These are phyloP conservation scores for Pelagophyceae sp. DNA, from an alignment of 352 stramenopile genomes.

Conservation along the genomic window DNA sequence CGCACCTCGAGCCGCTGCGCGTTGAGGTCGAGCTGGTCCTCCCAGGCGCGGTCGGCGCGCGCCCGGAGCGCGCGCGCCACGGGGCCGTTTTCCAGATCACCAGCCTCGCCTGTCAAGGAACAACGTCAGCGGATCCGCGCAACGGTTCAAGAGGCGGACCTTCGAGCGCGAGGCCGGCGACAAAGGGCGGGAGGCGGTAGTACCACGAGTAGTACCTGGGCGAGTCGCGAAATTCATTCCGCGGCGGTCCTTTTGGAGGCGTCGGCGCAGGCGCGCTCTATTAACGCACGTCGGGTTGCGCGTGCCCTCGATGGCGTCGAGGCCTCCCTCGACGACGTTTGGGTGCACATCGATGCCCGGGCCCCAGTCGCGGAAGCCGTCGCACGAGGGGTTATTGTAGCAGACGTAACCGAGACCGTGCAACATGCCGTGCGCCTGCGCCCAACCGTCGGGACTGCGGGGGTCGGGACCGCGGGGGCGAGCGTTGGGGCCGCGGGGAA, in stretches of 20 bases:
- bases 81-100: neutral
- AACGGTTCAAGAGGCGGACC: neutral
- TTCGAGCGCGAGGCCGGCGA: neutral
- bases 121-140: neutral
- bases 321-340: neutral
- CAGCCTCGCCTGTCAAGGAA: neutral
- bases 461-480: too few species aligned
- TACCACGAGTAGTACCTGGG: slow-evolving; percentile 9
- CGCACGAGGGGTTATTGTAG: neutral
- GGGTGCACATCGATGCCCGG: neutral
- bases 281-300: neutral
- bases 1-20: neutral
- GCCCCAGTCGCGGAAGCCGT: slow-evolving; percentile 3
- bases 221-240: too few species aligned
- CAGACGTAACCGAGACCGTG: slow-evolving; percentile 8
- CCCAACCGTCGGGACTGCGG: too few species aligned
- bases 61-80: neutral
- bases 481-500: too few species aligned
- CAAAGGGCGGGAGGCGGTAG: slow-evolving; percentile 17
- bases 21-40: neutral
- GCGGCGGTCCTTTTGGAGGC: too few species aligned
- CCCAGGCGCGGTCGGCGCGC: neutral
- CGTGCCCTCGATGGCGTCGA: neutral
- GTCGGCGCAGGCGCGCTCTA: too few species aligned
- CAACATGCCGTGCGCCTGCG: too few species aligned